These are phyloP conservation scores for Coniosporium tulheliwenetii DNA, from an alignment of 2,329 filamentous ascomycete genomes.

Conservation along the genomic window DNA sequence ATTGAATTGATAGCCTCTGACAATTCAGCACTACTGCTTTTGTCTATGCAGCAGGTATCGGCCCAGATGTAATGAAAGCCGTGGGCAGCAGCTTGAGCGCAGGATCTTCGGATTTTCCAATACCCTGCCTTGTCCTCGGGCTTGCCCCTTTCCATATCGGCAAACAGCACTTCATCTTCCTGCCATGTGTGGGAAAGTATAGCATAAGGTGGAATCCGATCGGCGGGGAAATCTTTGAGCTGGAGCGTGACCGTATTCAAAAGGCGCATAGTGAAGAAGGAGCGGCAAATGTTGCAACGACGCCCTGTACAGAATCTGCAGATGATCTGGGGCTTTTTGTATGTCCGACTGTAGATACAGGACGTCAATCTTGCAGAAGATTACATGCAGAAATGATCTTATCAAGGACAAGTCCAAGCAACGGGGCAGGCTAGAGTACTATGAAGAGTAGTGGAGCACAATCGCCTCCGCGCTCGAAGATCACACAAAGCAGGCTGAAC, in stretches of 20 bases:
- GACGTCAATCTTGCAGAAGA: no score
- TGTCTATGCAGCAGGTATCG: conserved; percentile 11
- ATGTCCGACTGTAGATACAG: no score
- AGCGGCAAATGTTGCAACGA: neutral
- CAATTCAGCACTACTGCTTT: conserved; percentile 7
- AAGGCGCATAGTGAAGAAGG: conserved; percentile 8
- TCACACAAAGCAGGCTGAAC: no score
- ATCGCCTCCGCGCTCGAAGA: no score
- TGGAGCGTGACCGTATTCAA: conserved; percentile 7
- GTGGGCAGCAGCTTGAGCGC: neutral
- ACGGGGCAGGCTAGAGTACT: no score
- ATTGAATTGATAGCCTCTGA: conserved; percentile 8
- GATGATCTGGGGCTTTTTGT: no score
- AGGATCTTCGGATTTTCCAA: neutral
- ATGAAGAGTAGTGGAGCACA: no score
- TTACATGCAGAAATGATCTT: no score
- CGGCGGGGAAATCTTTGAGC: conserved; percentile 7
- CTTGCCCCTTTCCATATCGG: conserved; percentile 5
- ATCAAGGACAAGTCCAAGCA: no score
- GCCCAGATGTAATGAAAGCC: conserved; percentile 8
- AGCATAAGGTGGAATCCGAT: conserved; percentile 7
- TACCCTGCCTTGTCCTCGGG: neutral
- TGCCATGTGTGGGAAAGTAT: conserved; percentile 11
- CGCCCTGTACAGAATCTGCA: neutral
- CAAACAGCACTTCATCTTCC: conserved; percentile 8